Conservation (phyloP, 2,329 filamentous ascomycete species). For the Lecanoromycetidae sp. region DNA sequence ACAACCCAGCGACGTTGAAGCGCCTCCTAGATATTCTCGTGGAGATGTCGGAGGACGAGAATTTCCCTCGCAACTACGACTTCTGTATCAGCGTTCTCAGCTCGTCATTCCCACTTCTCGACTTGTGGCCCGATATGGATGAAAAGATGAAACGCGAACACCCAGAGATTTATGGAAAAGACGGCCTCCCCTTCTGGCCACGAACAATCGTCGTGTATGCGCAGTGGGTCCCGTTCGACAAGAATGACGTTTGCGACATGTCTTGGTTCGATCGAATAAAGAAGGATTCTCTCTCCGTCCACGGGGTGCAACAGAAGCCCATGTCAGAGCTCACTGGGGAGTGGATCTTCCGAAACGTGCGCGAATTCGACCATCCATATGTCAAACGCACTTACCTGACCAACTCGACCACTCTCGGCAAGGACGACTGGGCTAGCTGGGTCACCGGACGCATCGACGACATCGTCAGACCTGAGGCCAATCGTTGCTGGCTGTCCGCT, state of each 20-base stretch:
- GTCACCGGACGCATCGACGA: conserved; percentile 29
- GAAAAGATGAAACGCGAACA: conserved; percentile 28
- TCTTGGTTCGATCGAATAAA: neutral
- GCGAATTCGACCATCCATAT: conserved; percentile 40
- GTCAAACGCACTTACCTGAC: conserved; percentile 38
- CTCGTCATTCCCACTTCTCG: conserved; percentile 28
- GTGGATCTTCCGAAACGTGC: conserved; percentile 37
- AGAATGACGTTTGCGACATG: conserved; percentile 24
- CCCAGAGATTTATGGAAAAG: conserved; percentile 26
- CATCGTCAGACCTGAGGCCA: conserved; percentile 27
- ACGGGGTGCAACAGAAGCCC: conserved; percentile 22
- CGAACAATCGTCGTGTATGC: conserved; percentile 38
- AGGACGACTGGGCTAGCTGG: conserved; percentile 32
- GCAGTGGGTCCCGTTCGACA: conserved; percentile 35
- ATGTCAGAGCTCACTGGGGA: conserved; percentile 35
- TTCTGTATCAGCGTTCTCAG: conserved; percentile 38
- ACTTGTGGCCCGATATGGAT: conserved; percentile 29
- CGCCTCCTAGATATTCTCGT: conserved; percentile 25
- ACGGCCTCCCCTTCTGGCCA: neutral
- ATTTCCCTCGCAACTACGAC: conserved; percentile 37
- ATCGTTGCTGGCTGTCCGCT: conserved; percentile 33
- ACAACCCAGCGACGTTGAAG: neutral
- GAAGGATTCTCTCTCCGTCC: neutral
- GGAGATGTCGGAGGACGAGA: conserved; percentile 34
- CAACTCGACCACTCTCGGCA: conserved; percentile 30